Percentiles rank a stretch among this genome's conserved stretches.
phyloP scores from a whole-genome alignment of 306 rosid genomes.

The Quercus engelmannii region DNA sequence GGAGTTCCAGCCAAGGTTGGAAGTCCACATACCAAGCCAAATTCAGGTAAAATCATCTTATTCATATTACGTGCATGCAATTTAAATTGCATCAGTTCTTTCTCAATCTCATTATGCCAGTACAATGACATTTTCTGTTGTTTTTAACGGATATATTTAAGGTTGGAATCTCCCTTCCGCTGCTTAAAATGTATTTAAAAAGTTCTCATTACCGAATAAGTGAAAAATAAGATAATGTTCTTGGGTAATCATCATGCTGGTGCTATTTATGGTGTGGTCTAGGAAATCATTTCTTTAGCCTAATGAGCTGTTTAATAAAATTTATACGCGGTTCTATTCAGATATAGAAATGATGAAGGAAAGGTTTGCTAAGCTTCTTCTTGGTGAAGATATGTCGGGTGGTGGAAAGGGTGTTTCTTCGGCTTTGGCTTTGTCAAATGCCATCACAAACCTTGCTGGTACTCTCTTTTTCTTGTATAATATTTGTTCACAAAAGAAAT shows the following conservation, averaged over 20 bases:
- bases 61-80: not conserved
- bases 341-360: conserved; percentile 78
- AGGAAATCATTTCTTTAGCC: not conserved
- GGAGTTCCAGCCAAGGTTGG: conserved; percentile 9
- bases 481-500: not conserved
- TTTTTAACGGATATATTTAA: too few relatives aligned
- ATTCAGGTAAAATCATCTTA: conserved; percentile 33
- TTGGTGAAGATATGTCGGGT: conserved; percentile 99
- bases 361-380: conserved; percentile 77
- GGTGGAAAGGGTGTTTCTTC: conserved; percentile 98
- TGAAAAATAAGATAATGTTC: too few relatives aligned
- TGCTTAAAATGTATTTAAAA: too few relatives aligned
- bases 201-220: too few relatives aligned
- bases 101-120: conserved; percentile 9
- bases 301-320: not conserved
- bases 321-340: conserved; percentile 24
- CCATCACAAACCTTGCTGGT: conserved; percentile 93
- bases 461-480: not conserved
- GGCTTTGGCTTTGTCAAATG: conserved; percentile 89
- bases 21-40: conserved; percentile 29
- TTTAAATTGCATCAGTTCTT: not conserved
- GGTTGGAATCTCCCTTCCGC: too few relatives aligned
- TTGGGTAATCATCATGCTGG: too few relatives aligned
- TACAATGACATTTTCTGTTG: not conserved
- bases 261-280: too few relatives aligned